Percentiles rank a stretch among this genome's conserved stretches.
These are phyloP conservation scores for Phlebiopsis flavidoalba DNA, from an alignment of 768 basidiomycete genomes.

Conservation along the genomic window DNA sequence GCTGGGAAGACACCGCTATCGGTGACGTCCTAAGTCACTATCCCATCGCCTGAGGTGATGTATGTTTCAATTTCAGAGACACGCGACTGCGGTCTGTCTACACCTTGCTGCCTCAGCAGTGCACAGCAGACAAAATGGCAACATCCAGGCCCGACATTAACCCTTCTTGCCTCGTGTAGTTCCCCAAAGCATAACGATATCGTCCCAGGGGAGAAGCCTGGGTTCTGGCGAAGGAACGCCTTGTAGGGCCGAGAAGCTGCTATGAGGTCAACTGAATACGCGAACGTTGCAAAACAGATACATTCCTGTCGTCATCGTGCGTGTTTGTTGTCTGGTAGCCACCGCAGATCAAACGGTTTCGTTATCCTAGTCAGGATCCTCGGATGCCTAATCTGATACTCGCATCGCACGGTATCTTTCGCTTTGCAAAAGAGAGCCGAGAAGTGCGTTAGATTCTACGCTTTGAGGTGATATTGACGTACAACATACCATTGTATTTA, in stretches of 20 bases:
- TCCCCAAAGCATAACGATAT: background rate
- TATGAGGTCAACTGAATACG: background rate
- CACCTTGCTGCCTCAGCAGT: background rate
- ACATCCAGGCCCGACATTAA: slow-evolving; percentile 1
- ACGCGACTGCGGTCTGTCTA: background rate
- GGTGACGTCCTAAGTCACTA: background rate
- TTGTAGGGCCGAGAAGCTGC: background rate
- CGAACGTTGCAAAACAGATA: slow-evolving; percentile 1
- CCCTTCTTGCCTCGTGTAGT: slow-evolving; percentile 5
- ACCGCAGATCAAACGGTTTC: background rate
- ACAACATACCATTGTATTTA: background rate
- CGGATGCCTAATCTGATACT: background rate
- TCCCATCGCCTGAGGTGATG: slow-evolving; percentile 10
- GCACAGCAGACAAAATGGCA: background rate
- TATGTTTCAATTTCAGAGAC: background rate
- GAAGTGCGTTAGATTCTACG: background rate
- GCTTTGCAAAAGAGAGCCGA: background rate
- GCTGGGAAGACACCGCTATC: slow-evolving; percentile 3
- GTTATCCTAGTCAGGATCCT: background rate
- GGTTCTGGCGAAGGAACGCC: background rate
- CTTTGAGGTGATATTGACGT: background rate
- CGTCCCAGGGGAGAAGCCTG: background rate
- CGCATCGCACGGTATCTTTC: background rate
- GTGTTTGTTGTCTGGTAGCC: background rate
- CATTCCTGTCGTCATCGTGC: background rate